Conservation (phyloP, 495 filamentous ascomycete genomes). For the Penicillium desertorum region DNA sequence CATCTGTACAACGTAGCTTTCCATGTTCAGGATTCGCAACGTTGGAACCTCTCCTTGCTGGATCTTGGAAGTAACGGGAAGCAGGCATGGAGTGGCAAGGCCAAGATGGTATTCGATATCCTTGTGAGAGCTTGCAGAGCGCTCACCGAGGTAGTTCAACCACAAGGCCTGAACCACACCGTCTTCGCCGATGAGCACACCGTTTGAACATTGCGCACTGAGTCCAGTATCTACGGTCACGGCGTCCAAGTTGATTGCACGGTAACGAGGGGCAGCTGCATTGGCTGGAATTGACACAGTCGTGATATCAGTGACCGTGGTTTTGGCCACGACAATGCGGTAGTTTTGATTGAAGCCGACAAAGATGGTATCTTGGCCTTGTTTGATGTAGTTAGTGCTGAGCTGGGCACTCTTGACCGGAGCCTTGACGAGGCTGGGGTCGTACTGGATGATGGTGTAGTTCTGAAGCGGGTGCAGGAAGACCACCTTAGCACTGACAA, state of each 20-base stretch:
- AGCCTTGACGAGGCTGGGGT: slow-evolving; percentile 86
- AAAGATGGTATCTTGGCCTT: slow-evolving; percentile 88
- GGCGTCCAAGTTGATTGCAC: slow-evolving; percentile 94
- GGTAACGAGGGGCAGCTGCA: slow-evolving; percentile 84
- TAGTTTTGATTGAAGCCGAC: slow-evolving; percentile 96
- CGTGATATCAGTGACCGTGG: slow-evolving; percentile 94
- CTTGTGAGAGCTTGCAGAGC: slow-evolving; percentile 70
- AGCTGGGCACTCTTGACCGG: slow-evolving; percentile 88
- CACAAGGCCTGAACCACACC: slow-evolving; percentile 92
- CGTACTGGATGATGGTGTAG: slow-evolving; percentile 93
- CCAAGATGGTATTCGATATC: slow-evolving; percentile 98
- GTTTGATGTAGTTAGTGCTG: slow-evolving; percentile 77
- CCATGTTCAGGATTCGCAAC: slow-evolving; percentile 85
- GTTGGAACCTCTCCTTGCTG: slow-evolving; percentile 74
- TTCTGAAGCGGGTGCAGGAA: slow-evolving; percentile 99
- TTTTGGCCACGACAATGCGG: slow-evolving; percentile 89
- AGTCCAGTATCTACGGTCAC: slow-evolving; percentile 95
- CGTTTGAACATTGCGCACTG: slow-evolving; percentile 89
- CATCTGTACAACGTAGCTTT: slow-evolving; percentile 95
- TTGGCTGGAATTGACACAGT: slow-evolving; percentile 96
- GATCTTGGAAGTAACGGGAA: slow-evolving; percentile 82
- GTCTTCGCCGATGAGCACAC: slow-evolving; percentile 84
- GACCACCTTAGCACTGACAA: slow-evolving; percentile 88
- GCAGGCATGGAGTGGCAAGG: slow-evolving; percentile 79
- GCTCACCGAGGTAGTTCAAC: slow-evolving; percentile 94